These are phyloP conservation scores for Purpureocillium lavendulum DNA, from an alignment of 2,329 filamentous ascomycete species.

Conservation along the genomic window DNA sequence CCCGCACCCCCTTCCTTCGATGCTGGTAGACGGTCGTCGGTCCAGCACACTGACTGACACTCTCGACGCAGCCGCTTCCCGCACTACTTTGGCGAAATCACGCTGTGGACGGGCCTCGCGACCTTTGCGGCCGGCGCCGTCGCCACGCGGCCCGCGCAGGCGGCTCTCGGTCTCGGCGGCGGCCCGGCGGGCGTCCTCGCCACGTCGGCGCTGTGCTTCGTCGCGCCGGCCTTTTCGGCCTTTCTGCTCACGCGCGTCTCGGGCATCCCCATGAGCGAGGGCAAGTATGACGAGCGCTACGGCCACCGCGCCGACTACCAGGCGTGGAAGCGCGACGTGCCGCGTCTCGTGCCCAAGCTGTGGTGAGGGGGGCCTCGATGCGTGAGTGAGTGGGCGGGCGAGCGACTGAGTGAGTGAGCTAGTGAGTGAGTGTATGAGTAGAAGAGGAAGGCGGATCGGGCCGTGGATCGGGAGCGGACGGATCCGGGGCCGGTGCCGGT, in stretches of 20 bases:
- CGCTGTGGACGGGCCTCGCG: constrained; percentile 61
- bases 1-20: not conserved
- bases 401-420: too few species aligned
- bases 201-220: constrained; percentile 35
- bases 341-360: constrained; percentile 55
- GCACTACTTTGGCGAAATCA: constrained; percentile 66
- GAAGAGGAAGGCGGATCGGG: too few species aligned
- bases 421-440: too few species aligned
- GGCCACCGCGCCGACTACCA: constrained; percentile 57
- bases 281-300: constrained; percentile 59
- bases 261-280: constrained; percentile 58
- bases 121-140: constrained; percentile 49
- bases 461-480: too few species aligned
- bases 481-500: too few species aligned
- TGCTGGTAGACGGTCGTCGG: too few species aligned
- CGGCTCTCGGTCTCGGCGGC: constrained; percentile 47
- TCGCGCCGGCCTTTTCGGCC: constrained; percentile 56
- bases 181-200: constrained; percentile 19
- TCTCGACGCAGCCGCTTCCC: constrained; percentile 41
- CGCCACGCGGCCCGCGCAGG: constrained; percentile 41
- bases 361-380: constrained; percentile 19
- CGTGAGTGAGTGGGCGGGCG: too few species aligned
- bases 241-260: constrained; percentile 56
- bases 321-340: constrained; percentile 59
- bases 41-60: too few species aligned